Evolutionary conservation across 2,329 filamentous ascomycete species (phyloP).

Genomic region (Verticillium tricorpus): DNA sequence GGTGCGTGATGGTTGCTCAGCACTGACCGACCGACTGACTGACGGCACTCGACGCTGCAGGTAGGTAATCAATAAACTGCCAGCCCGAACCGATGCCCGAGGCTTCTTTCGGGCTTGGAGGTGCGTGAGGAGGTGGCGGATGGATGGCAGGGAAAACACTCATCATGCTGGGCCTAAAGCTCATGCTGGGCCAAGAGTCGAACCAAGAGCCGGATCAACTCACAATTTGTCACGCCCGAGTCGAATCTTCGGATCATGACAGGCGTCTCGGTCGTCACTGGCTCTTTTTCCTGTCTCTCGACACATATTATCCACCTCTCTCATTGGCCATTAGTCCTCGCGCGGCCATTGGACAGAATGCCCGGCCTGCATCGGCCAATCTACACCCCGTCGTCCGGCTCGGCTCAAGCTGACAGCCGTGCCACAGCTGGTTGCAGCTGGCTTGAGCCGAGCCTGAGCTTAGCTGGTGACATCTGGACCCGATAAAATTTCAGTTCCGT

Average conservation of each 20-base stretch:
- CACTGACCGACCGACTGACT: not conserved
- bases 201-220: not conserved
- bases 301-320: not conserved
- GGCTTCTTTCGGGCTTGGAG: too few relatives aligned
- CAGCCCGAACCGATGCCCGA: too few relatives aligned
- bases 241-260: not conserved
- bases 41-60: too few relatives aligned
- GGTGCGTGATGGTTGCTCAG: not conserved
- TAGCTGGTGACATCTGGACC: not conserved
- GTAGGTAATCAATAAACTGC: too few relatives aligned
- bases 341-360: not conserved
- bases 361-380: not conserved
- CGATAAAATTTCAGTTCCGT: slow-evolving; percentile 13
- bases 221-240: not conserved
- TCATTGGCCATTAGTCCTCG: not conserved
- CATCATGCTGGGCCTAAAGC: not conserved
- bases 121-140: not conserved
- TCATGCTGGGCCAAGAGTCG: too few relatives aligned
- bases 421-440: not conserved
- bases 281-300: not conserved
- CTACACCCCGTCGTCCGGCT: not conserved
- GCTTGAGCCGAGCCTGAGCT: too few relatives aligned
- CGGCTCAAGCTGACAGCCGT: not conserved
- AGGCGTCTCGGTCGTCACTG: not conserved
- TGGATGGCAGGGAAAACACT: not conserved